Percentiles rank a stretch among this genome's conserved stretches.
phyloP scores from a whole-genome alignment of 208 protist species.

The Spironucleus salmonicida region DNA sequence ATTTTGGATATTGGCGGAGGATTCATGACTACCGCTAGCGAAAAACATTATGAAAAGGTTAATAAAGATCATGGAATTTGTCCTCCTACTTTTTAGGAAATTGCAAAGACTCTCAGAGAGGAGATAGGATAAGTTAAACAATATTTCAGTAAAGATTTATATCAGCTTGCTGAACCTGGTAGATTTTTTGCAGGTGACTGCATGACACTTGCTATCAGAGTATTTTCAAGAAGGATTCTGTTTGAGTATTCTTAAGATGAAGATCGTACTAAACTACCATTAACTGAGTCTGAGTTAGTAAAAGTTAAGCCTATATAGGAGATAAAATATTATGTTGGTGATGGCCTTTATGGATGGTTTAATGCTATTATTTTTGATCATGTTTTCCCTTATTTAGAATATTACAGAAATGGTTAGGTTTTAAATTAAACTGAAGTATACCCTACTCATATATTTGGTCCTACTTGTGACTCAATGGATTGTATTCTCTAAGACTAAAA shows the following conservation, averaged over 20 bases:
- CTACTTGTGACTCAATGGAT: slow-evolving; percentile 63
- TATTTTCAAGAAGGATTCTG: slow-evolving; percentile 25
- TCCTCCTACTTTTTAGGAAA: slow-evolving; percentile 46
- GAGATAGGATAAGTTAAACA: slow-evolving; percentile 52
- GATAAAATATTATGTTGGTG: slow-evolving; percentile 57
- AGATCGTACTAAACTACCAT: background rate
- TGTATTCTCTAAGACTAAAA: slow-evolving; percentile 36
- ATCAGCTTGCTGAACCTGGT: slow-evolving; percentile 65
- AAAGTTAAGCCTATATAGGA: background rate
- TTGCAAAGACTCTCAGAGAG: slow-evolving; percentile 43
- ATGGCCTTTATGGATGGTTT: slow-evolving; percentile 64
- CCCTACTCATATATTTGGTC: slow-evolving; percentile 50
- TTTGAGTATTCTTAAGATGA: slow-evolving; percentile 10
- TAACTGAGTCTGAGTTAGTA: background rate
- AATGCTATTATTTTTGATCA: slow-evolving; percentile 64
- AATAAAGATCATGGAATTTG: background rate
- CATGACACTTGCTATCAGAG: slow-evolving; percentile 20
- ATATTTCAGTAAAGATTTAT: slow-evolving; percentile 32
- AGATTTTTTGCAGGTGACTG: slow-evolving; percentile 51
- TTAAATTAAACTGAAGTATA: background rate
- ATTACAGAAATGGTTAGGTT: background rate
- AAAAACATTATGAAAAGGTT: background rate
- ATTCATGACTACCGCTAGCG: slow-evolving; percentile 39
- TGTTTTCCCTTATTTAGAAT: slow-evolving; percentile 32
- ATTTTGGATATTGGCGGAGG: slow-evolving; percentile 64